Conservation (phyloP, 306 rosid species). For the Delonix regia region DNA sequence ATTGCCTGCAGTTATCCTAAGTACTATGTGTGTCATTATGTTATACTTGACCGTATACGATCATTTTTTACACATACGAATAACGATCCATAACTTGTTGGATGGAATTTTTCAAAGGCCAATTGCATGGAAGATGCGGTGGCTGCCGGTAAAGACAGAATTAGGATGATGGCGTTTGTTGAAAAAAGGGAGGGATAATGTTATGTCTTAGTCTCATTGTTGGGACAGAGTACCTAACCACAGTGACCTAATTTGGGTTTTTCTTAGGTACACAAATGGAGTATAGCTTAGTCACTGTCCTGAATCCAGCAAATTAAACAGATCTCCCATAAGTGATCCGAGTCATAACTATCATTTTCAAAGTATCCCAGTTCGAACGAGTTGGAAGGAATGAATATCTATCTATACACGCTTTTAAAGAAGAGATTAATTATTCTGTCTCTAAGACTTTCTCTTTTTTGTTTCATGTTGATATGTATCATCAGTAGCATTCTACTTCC, state of each 20-base stretch:
- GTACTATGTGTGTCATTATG: too few relatives aligned
- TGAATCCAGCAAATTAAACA: not conserved
- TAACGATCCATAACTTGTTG: too few relatives aligned
- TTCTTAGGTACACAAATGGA: not conserved
- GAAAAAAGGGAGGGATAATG: not conserved
- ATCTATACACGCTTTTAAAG: not conserved
- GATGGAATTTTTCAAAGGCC: conserved; percentile 8
- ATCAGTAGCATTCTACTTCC: too few relatives aligned
- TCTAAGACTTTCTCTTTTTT: not conserved
- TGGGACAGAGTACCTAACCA: conserved; percentile 34
- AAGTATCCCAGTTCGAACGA: not conserved
- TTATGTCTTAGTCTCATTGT: conserved; percentile 23
- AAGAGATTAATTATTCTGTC: not conserved
- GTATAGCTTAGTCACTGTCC: not conserved
- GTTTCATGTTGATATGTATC: too few relatives aligned
- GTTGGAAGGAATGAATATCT: not conserved
- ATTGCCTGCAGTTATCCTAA: too few relatives aligned
- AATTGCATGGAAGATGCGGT: not conserved
- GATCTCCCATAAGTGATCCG: not conserved
- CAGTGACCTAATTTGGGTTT: not conserved
- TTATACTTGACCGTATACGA: too few relatives aligned
- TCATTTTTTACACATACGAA: too few relatives aligned
- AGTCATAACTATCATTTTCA: not conserved
- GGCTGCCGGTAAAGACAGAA: conserved; percentile 34
- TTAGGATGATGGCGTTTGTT: not conserved